These are phyloP conservation scores for Kickxella alabastrina DNA, from an alignment of 192 early-diverging fungal species.

Conservation along the genomic window DNA sequence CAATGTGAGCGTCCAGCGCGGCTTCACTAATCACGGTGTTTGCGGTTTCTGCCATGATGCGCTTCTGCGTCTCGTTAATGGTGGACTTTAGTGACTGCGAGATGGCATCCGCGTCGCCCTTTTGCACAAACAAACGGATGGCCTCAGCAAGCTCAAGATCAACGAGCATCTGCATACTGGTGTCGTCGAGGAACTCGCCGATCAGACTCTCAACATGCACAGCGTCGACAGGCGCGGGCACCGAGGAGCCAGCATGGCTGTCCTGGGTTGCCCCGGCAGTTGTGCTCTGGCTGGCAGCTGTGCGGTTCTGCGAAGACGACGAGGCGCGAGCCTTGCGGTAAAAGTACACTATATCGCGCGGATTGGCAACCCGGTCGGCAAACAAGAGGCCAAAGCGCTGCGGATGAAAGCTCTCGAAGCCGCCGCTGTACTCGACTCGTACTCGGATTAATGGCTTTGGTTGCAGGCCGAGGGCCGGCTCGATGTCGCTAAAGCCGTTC, in stretches of 20 bases:
- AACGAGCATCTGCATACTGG: constrained; percentile 65
- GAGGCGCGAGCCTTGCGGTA: constrained; percentile 54
- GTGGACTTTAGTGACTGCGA: constrained; percentile 55
- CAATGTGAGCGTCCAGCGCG: constrained; percentile 14
- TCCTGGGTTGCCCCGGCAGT: constrained; percentile 4
- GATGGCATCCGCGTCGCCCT: constrained; percentile 83
- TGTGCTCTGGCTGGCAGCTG: constrained; percentile 2
- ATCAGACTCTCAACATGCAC: constrained; percentile 75
- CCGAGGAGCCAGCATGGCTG: constrained; percentile 18
- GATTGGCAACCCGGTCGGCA: constrained; percentile 80
- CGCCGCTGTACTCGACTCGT: constrained; percentile 85
- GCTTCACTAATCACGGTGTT: background rate
- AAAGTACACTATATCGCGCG: constrained; percentile 82
- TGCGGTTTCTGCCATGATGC: constrained; percentile 3
- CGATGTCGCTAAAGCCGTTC: constrained; percentile 9
- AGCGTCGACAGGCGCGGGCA: constrained; percentile 65
- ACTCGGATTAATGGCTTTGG: constrained; percentile 74
- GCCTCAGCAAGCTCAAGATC: constrained; percentile 75
- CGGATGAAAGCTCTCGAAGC: constrained; percentile 79
- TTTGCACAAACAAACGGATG: constrained; percentile 73
- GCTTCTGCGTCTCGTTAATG: constrained; percentile 29
- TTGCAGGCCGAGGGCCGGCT: constrained; percentile 45
- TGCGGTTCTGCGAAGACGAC: background rate
- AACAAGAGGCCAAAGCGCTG: constrained; percentile 80
- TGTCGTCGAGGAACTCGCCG: constrained; percentile 64